Base-by-base conservation (phyloP, 768 basidiomycete species). In the Collybiopsis confluens region DNA sequence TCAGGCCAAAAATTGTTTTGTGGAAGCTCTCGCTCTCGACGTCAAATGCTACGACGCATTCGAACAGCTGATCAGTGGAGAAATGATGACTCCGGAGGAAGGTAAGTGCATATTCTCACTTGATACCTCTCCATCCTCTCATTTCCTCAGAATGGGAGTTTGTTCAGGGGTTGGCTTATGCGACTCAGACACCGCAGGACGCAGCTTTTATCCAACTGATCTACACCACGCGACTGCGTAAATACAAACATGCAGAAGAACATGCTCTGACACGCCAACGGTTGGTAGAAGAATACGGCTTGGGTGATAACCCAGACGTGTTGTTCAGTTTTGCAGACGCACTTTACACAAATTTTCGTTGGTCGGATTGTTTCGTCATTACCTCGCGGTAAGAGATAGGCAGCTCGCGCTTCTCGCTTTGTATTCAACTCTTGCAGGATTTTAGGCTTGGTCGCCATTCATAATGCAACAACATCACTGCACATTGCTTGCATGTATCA, bases 401-500 rank as follows among this genome's bases (percentile, higher is more conserved):
- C 27, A 11, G 30, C 21, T 26, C 54, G 53, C n/a, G 52, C 35
- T n/a, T n/a, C n/a, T n/a, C n/a, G n/a, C n/a, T n/a, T n/a, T n/a
- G n/a, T n/a, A n/a, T 45, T 24, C 41, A 10, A 49, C 28, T 53
- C 23, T 33, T 11, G 21, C 65, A 96, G 96, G 62, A 97, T 98
- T 54, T 75, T 98, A 41, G 81, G 83, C 15, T 74, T 91, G 9
- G 86, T 91, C n/a, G 79, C 88, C 1, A 83, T 92, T 38, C 97
- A 99, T 66, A 83, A 85, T 27, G 81, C 88, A 6, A 92, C 96
- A 1, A 86, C 98, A 72, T 93, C 95, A 0, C 66, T 98, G 55
- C 96, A 99, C 64, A 86, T 99, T 30, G 94, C 96, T 3, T 98
- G 96, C 79, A 96, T 98, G 92, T 90, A 95, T 65, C 96, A 99